phyloP scores from a whole-genome alignment of 2,329 filamentous ascomycete genomes.

The Venturiaceae sp. region DNA sequence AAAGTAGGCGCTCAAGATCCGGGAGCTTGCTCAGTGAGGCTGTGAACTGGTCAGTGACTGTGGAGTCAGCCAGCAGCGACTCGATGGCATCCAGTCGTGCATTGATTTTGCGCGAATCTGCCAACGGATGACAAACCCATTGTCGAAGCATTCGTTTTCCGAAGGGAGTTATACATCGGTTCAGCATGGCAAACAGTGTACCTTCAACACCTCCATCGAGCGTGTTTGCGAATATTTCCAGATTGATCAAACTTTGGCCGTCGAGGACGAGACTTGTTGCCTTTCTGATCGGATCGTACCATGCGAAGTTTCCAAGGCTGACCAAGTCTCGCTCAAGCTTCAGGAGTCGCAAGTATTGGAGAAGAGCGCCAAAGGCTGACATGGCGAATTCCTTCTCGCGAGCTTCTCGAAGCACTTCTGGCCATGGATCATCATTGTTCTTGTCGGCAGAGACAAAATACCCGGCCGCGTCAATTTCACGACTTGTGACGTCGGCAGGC shows the following conservation, averaged over 20 bases:
- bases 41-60: constrained; percentile 76
- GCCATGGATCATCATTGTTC: constrained; percentile 60
- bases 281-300: constrained; percentile 90
- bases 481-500: constrained; percentile 70
- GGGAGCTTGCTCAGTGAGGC: constrained; percentile 85
- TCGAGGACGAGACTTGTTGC: constrained; percentile 83
- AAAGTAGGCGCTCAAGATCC: constrained; percentile 88
- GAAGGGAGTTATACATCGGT: constrained; percentile 91
- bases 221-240: constrained; percentile 94
- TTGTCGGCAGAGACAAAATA: constrained; percentile 62
- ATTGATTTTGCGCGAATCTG: constrained; percentile 80
- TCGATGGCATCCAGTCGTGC: constrained; percentile 91
- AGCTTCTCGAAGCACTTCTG: constrained; percentile 59
- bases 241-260: constrained; percentile 91
- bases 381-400: constrained; percentile 74
- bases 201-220: constrained; percentile 78
- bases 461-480: constrained; percentile 67
- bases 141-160: constrained; percentile 92
- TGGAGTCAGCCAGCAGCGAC: constrained; percentile 73
- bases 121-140: constrained; percentile 94
- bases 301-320: constrained; percentile 81
- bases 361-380: constrained; percentile 81
- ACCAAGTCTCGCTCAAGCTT: constrained; percentile 84
- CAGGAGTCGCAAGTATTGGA: constrained; percentile 72
- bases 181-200: constrained; percentile 82